Conservation (phyloP, 495 filamentous ascomycete species). For the Rhypophila decipiens region DNA sequence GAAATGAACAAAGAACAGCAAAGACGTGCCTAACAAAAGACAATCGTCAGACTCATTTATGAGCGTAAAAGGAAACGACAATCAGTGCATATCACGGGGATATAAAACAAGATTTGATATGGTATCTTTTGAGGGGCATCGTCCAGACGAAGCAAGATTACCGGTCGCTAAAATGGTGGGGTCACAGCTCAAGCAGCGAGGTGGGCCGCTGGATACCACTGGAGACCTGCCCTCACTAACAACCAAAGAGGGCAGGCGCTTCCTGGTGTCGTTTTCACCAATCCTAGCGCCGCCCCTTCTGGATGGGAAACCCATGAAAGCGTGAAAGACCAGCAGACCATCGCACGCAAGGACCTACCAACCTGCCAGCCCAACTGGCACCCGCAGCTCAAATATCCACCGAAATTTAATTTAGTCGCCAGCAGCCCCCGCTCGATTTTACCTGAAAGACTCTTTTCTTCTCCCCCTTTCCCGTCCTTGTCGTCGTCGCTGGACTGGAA, state of each 20-base stretch:
- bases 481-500: background rate
- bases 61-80: too few species aligned
- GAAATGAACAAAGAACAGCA: too few species aligned
- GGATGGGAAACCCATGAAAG: slow-evolving; percentile 11
- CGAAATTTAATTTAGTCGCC: slow-evolving; percentile 19
- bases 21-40: too few species aligned
- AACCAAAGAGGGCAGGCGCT: slow-evolving; percentile 2
- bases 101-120: too few species aligned
- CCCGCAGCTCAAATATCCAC: background rate
- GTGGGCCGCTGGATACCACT: background rate
- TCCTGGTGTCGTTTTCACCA: slow-evolving; percentile 1
- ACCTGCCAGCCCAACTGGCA: background rate
- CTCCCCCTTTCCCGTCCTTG: background rate
- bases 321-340: too few species aligned
- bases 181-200: too few species aligned
- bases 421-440: background rate
- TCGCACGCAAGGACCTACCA: background rate
- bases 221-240: background rate
- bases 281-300: slow-evolving; percentile 10
- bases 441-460: slow-evolving; percentile 2
- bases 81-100: too few species aligned
- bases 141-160: too few species aligned
- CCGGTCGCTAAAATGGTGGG: too few species aligned
- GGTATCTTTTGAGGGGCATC: too few species aligned
- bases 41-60: too few species aligned